Conservation (phyloP, 257 asterid species). For the Ilex asprella region DNA sequence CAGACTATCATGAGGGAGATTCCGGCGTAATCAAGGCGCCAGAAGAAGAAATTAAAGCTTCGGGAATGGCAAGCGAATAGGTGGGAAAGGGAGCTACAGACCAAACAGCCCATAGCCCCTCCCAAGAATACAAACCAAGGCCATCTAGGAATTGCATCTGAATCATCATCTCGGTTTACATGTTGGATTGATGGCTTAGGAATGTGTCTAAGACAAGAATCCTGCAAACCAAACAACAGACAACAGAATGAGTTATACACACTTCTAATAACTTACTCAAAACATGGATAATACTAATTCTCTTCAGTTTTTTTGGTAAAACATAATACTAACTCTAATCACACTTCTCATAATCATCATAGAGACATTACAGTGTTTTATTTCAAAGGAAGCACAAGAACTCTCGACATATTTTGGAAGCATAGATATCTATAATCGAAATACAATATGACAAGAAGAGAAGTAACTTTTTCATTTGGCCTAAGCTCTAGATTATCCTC, state of each 20-base stretch:
- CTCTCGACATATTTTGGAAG: too few species aligned
- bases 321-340: too few species aligned
- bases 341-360: too few species aligned
- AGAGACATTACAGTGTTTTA: too few species aligned
- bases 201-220: constrained; percentile 32
- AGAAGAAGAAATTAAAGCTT: constrained; percentile 67
- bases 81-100: constrained; percentile 75
- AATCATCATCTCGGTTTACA: constrained; percentile 9
- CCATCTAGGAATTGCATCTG: constrained; percentile 50
- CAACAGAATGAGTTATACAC: not conserved
- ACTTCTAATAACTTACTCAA: too few species aligned
- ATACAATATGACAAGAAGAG: too few species aligned
- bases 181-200: constrained; percentile 29
- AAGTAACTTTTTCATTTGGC: too few species aligned
- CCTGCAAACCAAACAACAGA: constrained; percentile 32
- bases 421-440: too few species aligned
- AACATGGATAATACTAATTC: too few species aligned
- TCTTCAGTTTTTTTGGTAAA: too few species aligned
- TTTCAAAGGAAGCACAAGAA: too few species aligned
- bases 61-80: constrained; percentile 83
- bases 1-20: constrained; percentile 77
- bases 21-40: constrained; percentile 93
- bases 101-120: constrained; percentile 80
- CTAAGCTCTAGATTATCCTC: too few species aligned
- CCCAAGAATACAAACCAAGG: constrained; percentile 87